Conservation (phyloP, 495 filamentous ascomycete species). For the Oidiodendron maius region DNA sequence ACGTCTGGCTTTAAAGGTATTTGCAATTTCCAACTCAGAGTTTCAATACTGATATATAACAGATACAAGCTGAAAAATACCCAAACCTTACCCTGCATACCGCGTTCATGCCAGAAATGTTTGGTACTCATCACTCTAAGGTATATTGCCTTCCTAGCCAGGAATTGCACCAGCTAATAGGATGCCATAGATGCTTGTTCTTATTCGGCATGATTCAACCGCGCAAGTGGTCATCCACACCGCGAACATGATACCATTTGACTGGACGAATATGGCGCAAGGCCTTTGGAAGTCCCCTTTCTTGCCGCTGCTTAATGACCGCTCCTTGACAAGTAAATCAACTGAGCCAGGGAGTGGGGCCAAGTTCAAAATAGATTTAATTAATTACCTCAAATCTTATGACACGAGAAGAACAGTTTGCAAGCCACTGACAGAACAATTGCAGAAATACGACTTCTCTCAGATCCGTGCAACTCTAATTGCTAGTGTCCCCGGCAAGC, state of each 20-base stretch:
- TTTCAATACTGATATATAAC: constrained; percentile 1
- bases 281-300: constrained; percentile 76
- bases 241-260: constrained; percentile 77
- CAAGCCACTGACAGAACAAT: constrained; percentile 43
- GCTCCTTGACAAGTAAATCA: not conserved
- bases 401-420: constrained; percentile 46
- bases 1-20: constrained; percentile 54
- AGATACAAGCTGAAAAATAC: constrained; percentile 45
- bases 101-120: constrained; percentile 79
- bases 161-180: not conserved
- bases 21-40: not conserved
- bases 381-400: constrained; percentile 69
- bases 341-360: constrained; percentile 51
- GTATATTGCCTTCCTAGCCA: constrained; percentile 1
- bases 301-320: constrained; percentile 40
- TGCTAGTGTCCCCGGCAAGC: constrained; percentile 67
- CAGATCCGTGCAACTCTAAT: constrained; percentile 66
- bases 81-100: constrained; percentile 63
- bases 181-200: constrained; percentile 57
- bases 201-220: constrained; percentile 68
- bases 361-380: constrained; percentile 69
- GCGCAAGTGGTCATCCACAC: constrained; percentile 85
- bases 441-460: constrained; percentile 64
- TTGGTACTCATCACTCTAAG: constrained; percentile 75
- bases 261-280: constrained; percentile 87